Percentiles rank a stretch among this genome's conserved stretches.
phyloP scores from a whole-genome alignment of 805 yeast genomes.

The Ogataea allantospora region DNA sequence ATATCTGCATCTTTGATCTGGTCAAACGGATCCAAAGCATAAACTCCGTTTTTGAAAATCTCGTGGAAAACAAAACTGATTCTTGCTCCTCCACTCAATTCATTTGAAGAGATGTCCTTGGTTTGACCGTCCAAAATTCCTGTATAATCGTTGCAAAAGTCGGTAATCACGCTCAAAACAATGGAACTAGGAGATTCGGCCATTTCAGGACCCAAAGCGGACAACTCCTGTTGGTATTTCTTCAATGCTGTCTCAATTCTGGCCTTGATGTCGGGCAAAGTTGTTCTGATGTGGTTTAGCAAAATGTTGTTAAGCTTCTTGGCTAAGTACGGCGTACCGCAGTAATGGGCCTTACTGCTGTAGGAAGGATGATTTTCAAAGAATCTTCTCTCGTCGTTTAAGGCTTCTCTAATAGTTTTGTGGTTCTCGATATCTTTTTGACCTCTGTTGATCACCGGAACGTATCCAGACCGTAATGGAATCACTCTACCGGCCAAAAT shows the following conservation, averaged over 20 bases:
- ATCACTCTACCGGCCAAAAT: conserved; percentile 93
- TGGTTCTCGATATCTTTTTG: conserved; percentile 90
- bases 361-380: conserved; percentile 91
- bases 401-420: conserved; percentile 85
- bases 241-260: conserved; percentile 82
- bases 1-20: conserved; percentile 94
- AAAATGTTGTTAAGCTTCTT: conserved; percentile 85
- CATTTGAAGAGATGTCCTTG: conserved; percentile 82
- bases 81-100: conserved; percentile 97
- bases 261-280: conserved; percentile 89
- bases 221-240: conserved; percentile 79
- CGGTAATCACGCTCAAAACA: conserved; percentile 87
- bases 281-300: conserved; percentile 83
- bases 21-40: conserved; percentile 92
- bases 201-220: conserved; percentile 81
- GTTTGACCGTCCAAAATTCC: conserved; percentile 92
- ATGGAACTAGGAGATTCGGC: conserved; percentile 87
- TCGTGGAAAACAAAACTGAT: conserved; percentile 96
- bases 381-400: conserved; percentile 72
- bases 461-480: conserved; percentile 92
- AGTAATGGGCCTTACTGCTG: conserved; percentile 88
- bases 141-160: conserved; percentile 85
- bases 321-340: conserved; percentile 98
- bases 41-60: conserved; percentile 87
- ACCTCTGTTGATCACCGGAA: conserved; percentile 96